Conservation (phyloP, 2,329 filamentous ascomycete species). For the Dactylellina sp. region DNA sequence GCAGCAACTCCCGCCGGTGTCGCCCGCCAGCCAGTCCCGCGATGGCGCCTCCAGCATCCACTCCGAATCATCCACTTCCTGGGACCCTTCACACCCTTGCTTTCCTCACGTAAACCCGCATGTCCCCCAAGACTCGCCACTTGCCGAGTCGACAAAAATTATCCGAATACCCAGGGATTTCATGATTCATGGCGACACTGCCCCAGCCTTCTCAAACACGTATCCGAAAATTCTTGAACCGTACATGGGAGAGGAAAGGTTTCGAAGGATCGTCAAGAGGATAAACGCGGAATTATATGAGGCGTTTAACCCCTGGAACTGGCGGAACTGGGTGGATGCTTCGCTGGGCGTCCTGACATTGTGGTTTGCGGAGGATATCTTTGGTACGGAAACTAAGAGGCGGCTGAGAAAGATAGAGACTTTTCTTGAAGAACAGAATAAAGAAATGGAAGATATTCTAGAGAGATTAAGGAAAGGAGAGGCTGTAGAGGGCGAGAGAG, state of each 20-base stretch:
- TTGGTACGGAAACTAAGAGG: slow-evolving; percentile 79
- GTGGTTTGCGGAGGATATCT: slow-evolving; percentile 94
- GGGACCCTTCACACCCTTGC: slow-evolving; percentile 94
- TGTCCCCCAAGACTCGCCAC: slow-evolving; percentile 79
- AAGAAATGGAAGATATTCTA: slow-evolving; percentile 72
- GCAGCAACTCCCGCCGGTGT: slow-evolving; percentile 37
- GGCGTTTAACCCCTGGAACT: slow-evolving; percentile 82
- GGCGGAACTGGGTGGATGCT: slow-evolving; percentile 82
- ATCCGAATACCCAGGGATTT: slow-evolving; percentile 93
- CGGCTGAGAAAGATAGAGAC: slow-evolving; percentile 77
- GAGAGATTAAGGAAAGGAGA: slow-evolving; percentile 60
- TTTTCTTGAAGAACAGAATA: slow-evolving; percentile 91
- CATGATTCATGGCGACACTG: slow-evolving; percentile 87
- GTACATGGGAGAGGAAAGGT: slow-evolving; percentile 84
- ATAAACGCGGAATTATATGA: slow-evolving; percentile 81
- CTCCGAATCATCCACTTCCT: slow-evolving; percentile 67
- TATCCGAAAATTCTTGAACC: slow-evolving; percentile 97
- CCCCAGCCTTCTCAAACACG: slow-evolving; percentile 91
- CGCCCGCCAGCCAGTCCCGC: slow-evolving; percentile 21
- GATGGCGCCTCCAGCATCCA: slow-evolving; percentile 56
- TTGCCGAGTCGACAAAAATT: slow-evolving; percentile 83
- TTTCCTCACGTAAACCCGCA: slow-evolving; percentile 94
- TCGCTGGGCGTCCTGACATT: slow-evolving; percentile 84
- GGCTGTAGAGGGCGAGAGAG: slow-evolving; percentile 29
- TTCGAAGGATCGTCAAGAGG: slow-evolving; percentile 81